phyloP scores from a whole-genome alignment of 441 rosid genomes.

The Gossypium gossypioides region DNA sequence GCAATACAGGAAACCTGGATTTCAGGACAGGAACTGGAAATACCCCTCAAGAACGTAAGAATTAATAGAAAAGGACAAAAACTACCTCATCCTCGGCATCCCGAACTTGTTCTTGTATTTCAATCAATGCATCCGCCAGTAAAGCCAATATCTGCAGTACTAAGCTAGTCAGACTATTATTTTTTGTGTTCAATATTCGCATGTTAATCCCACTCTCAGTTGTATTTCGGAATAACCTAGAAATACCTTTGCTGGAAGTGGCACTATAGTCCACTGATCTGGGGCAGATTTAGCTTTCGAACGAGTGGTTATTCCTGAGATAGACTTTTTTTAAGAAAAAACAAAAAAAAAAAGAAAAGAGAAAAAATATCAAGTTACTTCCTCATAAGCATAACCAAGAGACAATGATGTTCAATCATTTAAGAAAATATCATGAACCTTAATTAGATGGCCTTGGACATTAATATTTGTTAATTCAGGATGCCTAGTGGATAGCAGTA shows the following conservation, averaged over 20 bases:
- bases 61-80: background rate
- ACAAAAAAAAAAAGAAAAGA: background rate
- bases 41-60: slow-evolving; percentile 3
- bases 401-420: background rate
- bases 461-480: slow-evolving; percentile 57
- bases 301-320: slow-evolving; percentile 78
- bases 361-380: slow-evolving; percentile 12
- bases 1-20: background rate
- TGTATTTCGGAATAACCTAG: slow-evolving; percentile 2
- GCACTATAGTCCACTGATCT: slow-evolving; percentile 69
- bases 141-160: slow-evolving; percentile 59
- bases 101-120: slow-evolving; percentile 70
- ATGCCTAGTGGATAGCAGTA: slow-evolving; percentile 65
- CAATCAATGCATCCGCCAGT: slow-evolving; percentile 66
- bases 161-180: background rate
- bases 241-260: slow-evolving; percentile 72
- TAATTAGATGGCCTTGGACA: slow-evolving; percentile 62
- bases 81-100: slow-evolving; percentile 57
- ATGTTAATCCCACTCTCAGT: background rate
- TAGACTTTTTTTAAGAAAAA: slow-evolving; percentile 26
- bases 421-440: slow-evolving; percentile 36
- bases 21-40: background rate
- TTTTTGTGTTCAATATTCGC: background rate
- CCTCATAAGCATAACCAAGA: slow-evolving; percentile 2
- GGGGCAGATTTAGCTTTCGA: slow-evolving; percentile 78